Evolutionary conservation across 805 yeast species (phyloP).

Genomic region (Metschnikowia kofuensis): DNA sequence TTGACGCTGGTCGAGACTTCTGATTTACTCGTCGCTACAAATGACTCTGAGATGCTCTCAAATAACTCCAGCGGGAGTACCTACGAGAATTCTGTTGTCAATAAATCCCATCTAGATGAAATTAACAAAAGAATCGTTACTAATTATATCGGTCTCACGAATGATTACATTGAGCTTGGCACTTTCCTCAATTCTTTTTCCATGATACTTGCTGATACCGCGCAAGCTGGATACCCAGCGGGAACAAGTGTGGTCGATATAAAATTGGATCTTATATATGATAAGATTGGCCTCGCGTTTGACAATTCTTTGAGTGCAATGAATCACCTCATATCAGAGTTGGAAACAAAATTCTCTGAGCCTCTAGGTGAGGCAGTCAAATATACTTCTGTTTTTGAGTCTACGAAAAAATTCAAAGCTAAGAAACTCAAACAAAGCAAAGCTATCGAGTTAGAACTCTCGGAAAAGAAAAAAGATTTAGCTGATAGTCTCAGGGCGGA

Average conservation of each 20-base stretch:
- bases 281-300: constrained; percentile 80
- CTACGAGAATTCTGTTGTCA: constrained; percentile 2
- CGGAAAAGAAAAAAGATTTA: constrained; percentile 31
- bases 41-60: constrained; percentile 2
- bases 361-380: constrained; percentile 73
- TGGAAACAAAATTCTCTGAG: constrained; percentile 61
- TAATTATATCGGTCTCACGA: constrained; percentile 55
- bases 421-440: constrained; percentile 33
- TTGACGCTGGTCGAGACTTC: constrained; percentile 20
- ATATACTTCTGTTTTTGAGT: constrained; percentile 53
- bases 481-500: constrained; percentile 29
- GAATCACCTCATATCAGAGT: constrained; percentile 47
- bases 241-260: constrained; percentile 21
- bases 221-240: constrained; percentile 19
- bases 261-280: constrained; percentile 45
- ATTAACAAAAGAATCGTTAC: constrained; percentile 53
- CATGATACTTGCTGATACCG: constrained; percentile 38
- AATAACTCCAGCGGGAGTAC: constrained; percentile 19
- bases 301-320: constrained; percentile 63
- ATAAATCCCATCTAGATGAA: constrained; percentile 49
- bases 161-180: constrained; percentile 75
- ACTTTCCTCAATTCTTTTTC: constrained; percentile 53
- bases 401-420: constrained; percentile 57
- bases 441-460: constrained; percentile 31
- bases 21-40: constrained; percentile 13